phyloP scores from a whole-genome alignment of 805 yeast genomes.

The baker's yeast (Saccharomyces cerevisiae) region DNA sequence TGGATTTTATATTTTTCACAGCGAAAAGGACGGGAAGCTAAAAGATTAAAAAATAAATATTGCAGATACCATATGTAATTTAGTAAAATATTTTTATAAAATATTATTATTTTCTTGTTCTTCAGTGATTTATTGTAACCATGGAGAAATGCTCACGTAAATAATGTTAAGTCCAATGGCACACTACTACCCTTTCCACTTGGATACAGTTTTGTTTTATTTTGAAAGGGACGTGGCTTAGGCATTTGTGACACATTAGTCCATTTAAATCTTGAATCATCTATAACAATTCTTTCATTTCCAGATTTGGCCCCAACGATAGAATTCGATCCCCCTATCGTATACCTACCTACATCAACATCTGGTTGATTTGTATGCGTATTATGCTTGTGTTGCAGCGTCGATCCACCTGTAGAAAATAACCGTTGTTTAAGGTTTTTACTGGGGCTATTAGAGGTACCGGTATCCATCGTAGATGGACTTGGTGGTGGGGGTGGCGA shows the following conservation, averaged over 20 bases:
- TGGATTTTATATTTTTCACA: not conserved
- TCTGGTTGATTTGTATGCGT: constrained; percentile 20
- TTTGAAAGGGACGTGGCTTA: constrained; percentile 73
- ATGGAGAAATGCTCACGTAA: constrained; percentile 7
- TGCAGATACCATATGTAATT: not conserved
- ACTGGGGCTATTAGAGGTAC: not conserved
- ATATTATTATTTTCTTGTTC: no score
- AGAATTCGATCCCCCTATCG: constrained; percentile 21
- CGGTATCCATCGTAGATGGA: constrained; percentile 6
- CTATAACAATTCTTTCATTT: constrained; percentile 39
- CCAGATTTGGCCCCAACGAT: constrained; percentile 5
- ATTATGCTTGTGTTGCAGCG: constrained; percentile 25
- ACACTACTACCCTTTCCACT: constrained; percentile 93
- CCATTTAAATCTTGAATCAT: constrained; percentile 66
- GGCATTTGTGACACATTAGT: constrained; percentile 64
- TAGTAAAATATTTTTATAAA: no score
- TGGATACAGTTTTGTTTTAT: constrained; percentile 73
- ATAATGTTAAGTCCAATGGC: constrained; percentile 56
- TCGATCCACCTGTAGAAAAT: constrained; percentile 23
- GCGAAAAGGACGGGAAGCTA: not conserved
- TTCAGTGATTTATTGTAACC: not conserved
- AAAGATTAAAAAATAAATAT: not conserved
- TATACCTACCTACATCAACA: constrained; percentile 18
- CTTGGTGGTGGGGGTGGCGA: constrained; percentile 20
- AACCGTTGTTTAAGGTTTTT: constrained; percentile 22